Evolutionary conservation across 805 yeast species (phyloP).

Genomic region (Hanseniaspora meyeri): DNA sequence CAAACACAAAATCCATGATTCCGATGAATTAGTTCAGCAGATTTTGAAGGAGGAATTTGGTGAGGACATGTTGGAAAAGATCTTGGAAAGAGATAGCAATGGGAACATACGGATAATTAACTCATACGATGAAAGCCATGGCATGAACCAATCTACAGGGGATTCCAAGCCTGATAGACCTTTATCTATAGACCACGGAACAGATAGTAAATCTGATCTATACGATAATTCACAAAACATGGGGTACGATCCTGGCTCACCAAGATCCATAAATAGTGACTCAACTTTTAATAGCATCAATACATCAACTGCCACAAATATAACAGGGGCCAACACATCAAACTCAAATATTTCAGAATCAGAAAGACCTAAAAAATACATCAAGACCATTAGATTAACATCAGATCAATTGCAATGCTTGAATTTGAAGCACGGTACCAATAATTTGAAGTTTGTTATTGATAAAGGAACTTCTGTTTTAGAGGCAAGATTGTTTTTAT

Average conservation of each 20-base stretch:
- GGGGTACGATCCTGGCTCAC: background rate
- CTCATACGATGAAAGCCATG: conserved; percentile 15
- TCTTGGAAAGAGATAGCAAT: conserved; percentile 46
- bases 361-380: conserved; percentile 34
- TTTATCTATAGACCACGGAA: conserved; percentile 14
- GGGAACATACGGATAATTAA: conserved; percentile 54
- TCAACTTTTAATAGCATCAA: conserved; percentile 9
- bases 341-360: conserved; percentile 20
- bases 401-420: conserved; percentile 74
- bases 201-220: conserved; percentile 15
- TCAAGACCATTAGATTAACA: conserved; percentile 79
- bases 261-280: conserved; percentile 12
- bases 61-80: conserved; percentile 31
- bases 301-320: conserved; percentile 15
- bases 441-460: conserved; percentile 65
- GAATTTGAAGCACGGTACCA: conserved; percentile 64
- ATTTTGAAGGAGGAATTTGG: conserved; percentile 68
- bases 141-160: background rate
- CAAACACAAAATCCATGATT: conserved; percentile 58
- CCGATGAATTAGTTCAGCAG: conserved; percentile 64
- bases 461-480: conserved; percentile 73
- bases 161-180: conserved; percentile 15
- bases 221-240: conserved; percentile 13
- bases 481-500: conserved; percentile 59
- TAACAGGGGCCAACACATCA: background rate